Base-by-base conservation (phyloP, 352 stramenopile genomes). In the Pythium aristosporum region DNA sequence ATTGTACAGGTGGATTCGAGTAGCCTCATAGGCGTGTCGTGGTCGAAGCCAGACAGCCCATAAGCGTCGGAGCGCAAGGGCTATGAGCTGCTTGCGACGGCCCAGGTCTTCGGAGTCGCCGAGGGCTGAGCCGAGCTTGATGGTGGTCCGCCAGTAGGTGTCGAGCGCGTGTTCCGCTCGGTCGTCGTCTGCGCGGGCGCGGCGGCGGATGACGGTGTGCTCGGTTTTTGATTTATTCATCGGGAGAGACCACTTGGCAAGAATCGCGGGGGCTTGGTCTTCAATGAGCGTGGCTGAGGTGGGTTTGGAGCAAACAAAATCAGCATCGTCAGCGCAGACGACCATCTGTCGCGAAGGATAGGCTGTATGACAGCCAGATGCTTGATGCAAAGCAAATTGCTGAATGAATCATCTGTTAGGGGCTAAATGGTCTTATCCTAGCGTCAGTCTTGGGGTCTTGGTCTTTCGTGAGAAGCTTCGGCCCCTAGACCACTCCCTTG, bases 1-100 rank as follows among this genome's bases (percentile, higher is more conserved):
- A 42, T 67, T 61, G 51, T 61, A 62, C 1, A 67, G 49, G 9
- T 52, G 61, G 18, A 67, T 46, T 13, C 61, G 61, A 4, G 52
- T 62, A 3, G 5, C 43, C 36, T 67, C 61, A 25, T 12, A 55
- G 23, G 57, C 50, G 10, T 57, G 36, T 20, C 39, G 6, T 51
- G 51, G 51, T 47, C 51, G 61, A 4, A 54, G 48, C 54, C 49
- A 56, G n/a, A 61, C 61, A 15, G 41, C 39, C 60, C 42, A 67
- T 7, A 46, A 16, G 15, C 56, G 37, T 4, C 43, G 56, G 30
- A 63, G 56, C 13, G 56, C 56, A n/a, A 37, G 11, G 3, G 56
- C 47, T 3, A 39, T 39, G 16, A 61, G 41, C 23, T 13, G 12
- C 39, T 51, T 61, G 37, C 39, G 54, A 9, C 54, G 32, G 20